phyloP scores from a whole-genome alignment of 1,284 basidiomycete species.

The Cryptococcus maquisensis region DNA sequence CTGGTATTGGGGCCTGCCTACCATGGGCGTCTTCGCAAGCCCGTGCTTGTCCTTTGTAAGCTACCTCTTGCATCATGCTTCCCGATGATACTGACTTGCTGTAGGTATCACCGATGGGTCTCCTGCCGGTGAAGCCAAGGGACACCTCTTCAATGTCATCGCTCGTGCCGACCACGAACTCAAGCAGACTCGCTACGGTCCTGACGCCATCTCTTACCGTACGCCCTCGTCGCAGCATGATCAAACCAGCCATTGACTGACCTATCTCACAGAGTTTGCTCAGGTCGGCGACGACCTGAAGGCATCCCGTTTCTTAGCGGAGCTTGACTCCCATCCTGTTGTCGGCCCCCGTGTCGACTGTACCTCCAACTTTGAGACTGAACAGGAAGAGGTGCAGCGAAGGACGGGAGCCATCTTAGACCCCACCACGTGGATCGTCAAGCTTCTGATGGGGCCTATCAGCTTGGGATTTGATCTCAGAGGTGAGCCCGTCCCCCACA shows the following conservation, averaged over 20 bases:
- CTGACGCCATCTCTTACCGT: slow-evolving; percentile 49
- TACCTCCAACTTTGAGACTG: slow-evolving; percentile 48
- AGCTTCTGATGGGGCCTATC: slow-evolving; percentile 26
- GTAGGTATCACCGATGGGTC: slow-evolving; percentile 47
- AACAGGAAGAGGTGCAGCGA: slow-evolving; percentile 48
- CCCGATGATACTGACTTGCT: neutral
- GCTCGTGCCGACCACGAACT: slow-evolving; percentile 43
- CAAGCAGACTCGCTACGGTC: slow-evolving; percentile 45
- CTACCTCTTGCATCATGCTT: neutral
- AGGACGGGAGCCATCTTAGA: slow-evolving; percentile 36
- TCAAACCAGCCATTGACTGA: too few relatives aligned
- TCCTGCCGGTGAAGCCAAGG: slow-evolving; percentile 48
- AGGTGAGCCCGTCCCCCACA: neutral
- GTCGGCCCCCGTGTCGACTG: slow-evolving; percentile 49
- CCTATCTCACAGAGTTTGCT: slow-evolving; percentile 34
- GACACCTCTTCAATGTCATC: slow-evolving; percentile 48
- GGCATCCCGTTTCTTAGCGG: slow-evolving; percentile 29
- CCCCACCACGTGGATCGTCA: slow-evolving; percentile 32
- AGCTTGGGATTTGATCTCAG: slow-evolving; percentile 20
- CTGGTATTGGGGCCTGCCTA: slow-evolving; percentile 49
- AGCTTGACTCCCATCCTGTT: slow-evolving; percentile 48
- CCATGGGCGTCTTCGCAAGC: slow-evolving; percentile 47
- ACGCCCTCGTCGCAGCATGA: neutral
- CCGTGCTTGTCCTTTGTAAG: slow-evolving; percentile 45
- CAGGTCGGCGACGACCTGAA: slow-evolving; percentile 51